phyloP scores from a whole-genome alignment of 148 eudicot species.

The Mesembryanthemum crystallinum region DNA sequence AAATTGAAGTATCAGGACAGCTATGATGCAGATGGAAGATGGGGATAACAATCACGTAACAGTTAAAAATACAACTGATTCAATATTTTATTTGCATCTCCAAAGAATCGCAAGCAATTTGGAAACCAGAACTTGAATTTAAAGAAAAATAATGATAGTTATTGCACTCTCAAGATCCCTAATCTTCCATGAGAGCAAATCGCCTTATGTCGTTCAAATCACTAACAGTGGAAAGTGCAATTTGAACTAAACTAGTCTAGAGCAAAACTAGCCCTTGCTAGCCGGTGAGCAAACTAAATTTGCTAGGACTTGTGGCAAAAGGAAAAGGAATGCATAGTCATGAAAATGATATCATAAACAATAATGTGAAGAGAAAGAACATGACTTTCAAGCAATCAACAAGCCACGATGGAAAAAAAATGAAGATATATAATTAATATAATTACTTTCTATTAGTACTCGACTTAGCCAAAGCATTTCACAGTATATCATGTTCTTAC shows the following conservation, averaged over 20 bases:
- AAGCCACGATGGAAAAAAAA: background rate
- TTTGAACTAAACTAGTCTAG: background rate
- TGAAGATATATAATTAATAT: background rate
- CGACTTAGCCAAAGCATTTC: conserved; percentile 3
- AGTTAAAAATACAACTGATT: too few relatives aligned
- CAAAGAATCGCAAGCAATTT: background rate
- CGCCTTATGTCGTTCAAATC: background rate
- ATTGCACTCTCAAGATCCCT: background rate
- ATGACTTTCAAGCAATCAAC: conserved; percentile 9
- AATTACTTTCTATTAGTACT: background rate
- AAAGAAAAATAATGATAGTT: background rate
- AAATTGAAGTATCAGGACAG: background rate
- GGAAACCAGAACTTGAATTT: background rate
- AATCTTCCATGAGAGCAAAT: background rate
- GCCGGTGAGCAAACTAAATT: background rate
- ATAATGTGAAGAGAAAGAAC: background rate
- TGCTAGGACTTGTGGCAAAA: background rate
- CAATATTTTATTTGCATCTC: background rate
- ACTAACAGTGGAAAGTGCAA: background rate
- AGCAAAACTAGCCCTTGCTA: background rate
- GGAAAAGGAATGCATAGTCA: background rate
- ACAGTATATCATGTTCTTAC: conserved; percentile 35
- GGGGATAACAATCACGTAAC: background rate
- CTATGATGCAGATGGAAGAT: background rate
- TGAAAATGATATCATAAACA: background rate